Conservation (phyloP, 495 filamentous ascomycete genomes). For the Neurospora hispaniola region DNA sequence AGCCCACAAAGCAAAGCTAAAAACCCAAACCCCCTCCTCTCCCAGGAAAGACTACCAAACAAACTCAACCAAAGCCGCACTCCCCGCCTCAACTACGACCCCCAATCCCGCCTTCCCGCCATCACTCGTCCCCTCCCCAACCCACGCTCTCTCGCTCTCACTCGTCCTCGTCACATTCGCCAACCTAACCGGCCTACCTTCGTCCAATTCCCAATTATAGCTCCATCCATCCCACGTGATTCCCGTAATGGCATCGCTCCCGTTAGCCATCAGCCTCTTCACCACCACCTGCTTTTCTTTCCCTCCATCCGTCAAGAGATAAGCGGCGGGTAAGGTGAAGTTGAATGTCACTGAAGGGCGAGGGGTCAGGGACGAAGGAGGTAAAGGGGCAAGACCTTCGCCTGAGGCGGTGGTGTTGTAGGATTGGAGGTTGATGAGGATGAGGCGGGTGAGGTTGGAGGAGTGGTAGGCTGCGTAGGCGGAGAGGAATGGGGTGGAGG, state of each 20-base stretch:
- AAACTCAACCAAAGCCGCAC: conserved; percentile 41
- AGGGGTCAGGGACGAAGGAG: conserved; percentile 19
- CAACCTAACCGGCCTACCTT: conserved; percentile 45
- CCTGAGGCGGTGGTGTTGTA: conserved; percentile 49
- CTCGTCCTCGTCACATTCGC: conserved; percentile 39
- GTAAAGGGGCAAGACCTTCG: conserved; percentile 15
- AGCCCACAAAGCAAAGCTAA: background rate
- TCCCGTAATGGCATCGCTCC: conserved; percentile 51
- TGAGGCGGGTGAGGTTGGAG: conserved; percentile 33
- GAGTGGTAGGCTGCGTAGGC: conserved; percentile 51
- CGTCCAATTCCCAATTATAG: conserved; percentile 50
- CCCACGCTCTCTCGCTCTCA: conserved; percentile 35
- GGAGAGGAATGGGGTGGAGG: conserved; percentile 34
- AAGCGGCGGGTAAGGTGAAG: conserved; percentile 21
- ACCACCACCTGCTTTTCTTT: conserved; percentile 20
- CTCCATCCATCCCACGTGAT: conserved; percentile 53
- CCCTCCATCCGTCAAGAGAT: background rate
- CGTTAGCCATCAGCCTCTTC: conserved; percentile 47
- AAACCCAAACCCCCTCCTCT: background rate
- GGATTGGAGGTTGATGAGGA: conserved; percentile 47
- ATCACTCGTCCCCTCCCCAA: conserved; percentile 26
- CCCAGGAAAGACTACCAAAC: background rate
- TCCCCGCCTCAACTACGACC: conserved; percentile 34
- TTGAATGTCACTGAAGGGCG: conserved; percentile 27
- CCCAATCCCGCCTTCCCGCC: conserved; percentile 35